Evolutionary conservation across 2,329 filamentous ascomycete species (phyloP).

Genomic region (Fusarium equiseti): DNA sequence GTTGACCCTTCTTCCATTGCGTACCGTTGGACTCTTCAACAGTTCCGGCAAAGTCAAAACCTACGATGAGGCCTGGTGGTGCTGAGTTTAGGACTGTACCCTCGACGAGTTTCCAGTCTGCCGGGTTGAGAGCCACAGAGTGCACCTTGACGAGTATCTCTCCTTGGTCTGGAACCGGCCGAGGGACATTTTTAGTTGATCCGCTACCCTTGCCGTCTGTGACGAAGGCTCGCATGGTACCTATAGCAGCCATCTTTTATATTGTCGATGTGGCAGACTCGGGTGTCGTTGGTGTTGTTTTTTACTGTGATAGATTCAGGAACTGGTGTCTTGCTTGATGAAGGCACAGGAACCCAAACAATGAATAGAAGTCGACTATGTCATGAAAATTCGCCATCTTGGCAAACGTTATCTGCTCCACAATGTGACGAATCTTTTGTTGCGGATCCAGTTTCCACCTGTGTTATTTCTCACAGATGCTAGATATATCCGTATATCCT

Average conservation of each 20-base stretch:
- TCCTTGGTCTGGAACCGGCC: not conserved
- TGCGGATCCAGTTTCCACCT: not conserved
- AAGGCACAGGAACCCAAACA: no score
- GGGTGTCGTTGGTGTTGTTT: rapidly evolving
- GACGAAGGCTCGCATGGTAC: slow-evolving; percentile 13
- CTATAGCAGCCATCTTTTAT: not conserved
- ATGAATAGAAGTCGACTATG: not conserved
- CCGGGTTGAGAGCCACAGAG: slow-evolving; percentile 10
- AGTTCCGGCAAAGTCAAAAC: slow-evolving; percentile 12
- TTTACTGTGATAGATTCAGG: rapidly evolving
- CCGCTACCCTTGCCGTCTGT: slow-evolving; percentile 6
- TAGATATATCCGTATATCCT: not conserved
- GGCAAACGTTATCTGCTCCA: not conserved
- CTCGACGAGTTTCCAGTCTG: slow-evolving; percentile 21
- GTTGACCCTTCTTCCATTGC: not conserved
- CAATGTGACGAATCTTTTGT: not conserved
- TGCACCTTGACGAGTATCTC: slow-evolving; percentile 14
- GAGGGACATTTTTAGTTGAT: not conserved
- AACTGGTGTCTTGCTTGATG: no score
- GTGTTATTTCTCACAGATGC: not conserved
- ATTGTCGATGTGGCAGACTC: not conserved
- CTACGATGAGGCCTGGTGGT: not conserved
- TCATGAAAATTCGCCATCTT: not conserved
- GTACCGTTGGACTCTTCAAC: not conserved
- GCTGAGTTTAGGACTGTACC: not conserved